These are phyloP conservation scores for Flaveria ramosissima DNA, from an alignment of 129 eudicot species.

Conservation along the genomic window DNA sequence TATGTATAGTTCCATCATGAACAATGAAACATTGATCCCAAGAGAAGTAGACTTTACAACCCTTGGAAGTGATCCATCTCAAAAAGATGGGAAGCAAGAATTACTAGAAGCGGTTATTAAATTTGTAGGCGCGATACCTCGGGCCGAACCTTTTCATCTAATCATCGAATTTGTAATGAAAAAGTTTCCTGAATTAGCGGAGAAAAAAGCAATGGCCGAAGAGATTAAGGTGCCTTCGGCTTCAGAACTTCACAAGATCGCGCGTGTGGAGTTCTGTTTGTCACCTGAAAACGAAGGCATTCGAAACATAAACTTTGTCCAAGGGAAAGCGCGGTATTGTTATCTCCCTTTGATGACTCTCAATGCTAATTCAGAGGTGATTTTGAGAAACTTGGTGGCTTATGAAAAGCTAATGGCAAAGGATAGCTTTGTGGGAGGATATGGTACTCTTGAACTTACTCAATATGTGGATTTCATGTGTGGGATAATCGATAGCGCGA, in stretches of 20 bases:
- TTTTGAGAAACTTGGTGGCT: conserved; percentile 58
- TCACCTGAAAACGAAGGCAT: conserved; percentile 26
- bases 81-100: conserved; percentile 6
- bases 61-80: background rate
- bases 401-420: conserved; percentile 38
- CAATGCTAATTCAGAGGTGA: conserved; percentile 39
- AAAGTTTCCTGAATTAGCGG: background rate
- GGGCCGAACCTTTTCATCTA: conserved; percentile 7
- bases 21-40: conserved; percentile 8
- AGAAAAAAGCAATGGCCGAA: background rate
- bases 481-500: conserved; percentile 40
- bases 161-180: background rate
- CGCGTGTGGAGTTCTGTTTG: conserved; percentile 36
- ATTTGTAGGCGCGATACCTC: conserved; percentile 10
- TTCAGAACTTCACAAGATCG: conserved; percentile 31
- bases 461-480: conserved; percentile 54
- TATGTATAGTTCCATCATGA: conserved; percentile 30
- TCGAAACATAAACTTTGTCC: conserved; percentile 32
- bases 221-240: conserved; percentile 59
- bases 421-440: conserved; percentile 2
- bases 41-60: background rate
- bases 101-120: conserved; percentile 16
- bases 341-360: conserved; percentile 48
- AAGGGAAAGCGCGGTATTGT: conserved; percentile 20
- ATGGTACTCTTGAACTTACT: conserved; percentile 34